Evolutionary conservation across 1,284 basidiomycete genomes (phyloP).

Genomic region (Melampsora abietis-canadensis): DNA sequence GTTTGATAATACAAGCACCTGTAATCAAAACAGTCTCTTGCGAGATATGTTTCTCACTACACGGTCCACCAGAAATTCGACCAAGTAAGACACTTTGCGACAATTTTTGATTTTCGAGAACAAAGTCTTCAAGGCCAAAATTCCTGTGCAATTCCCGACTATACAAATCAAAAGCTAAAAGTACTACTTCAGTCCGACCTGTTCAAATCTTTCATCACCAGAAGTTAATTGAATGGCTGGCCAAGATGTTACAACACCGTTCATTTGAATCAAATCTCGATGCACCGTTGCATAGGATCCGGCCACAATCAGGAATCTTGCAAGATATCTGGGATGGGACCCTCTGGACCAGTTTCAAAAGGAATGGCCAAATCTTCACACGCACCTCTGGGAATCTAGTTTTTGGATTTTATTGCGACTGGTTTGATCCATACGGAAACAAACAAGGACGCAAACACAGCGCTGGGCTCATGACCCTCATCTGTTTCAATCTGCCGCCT

Average conservation of each 20-base stretch:
- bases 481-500: not conserved
- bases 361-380: too few relatives aligned
- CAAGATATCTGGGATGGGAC: slow-evolving; percentile 27
- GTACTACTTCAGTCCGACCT: not conserved
- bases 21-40: too few relatives aligned
- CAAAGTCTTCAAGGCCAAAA: too few relatives aligned
- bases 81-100: too few relatives aligned
- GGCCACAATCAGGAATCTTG: not conserved
- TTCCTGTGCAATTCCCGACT: too few relatives aligned
- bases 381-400: not conserved
- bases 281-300: not conserved
- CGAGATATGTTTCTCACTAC: too few relatives aligned
- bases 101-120: too few relatives aligned
- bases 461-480: not conserved
- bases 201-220: slow-evolving; percentile 12
- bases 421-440: not conserved
- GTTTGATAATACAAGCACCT: too few relatives aligned
- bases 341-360: slow-evolving; percentile 10
- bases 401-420: not conserved
- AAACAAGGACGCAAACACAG: not conserved
- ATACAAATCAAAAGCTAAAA: too few relatives aligned
- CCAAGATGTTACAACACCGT: not conserved
- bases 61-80: too few relatives aligned
- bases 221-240: slow-evolving; percentile 12
- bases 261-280: slow-evolving; percentile 4